Evolutionary conservation across 108 stramenopile genomes (phyloP).

Genomic region (Skeletonema grethae): DNA sequence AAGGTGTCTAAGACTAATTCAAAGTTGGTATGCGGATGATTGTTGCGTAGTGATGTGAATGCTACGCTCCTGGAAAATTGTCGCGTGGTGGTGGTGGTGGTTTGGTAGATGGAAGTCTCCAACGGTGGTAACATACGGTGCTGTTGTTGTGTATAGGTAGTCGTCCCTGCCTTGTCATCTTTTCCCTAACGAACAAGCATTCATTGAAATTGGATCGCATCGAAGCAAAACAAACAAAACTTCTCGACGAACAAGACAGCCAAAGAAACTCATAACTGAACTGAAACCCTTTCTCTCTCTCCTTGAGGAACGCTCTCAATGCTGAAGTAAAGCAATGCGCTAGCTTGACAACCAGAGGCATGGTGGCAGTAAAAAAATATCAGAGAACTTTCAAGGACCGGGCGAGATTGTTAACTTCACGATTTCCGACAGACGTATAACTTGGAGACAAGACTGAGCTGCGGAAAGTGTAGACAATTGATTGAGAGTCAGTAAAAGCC

Average conservation of each 20-base stretch:
- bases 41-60: background rate
- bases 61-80: background rate
- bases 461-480: background rate
- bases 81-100: conserved; percentile 4
- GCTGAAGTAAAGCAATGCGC: background rate
- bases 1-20: background rate
- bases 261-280: background rate
- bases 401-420: background rate
- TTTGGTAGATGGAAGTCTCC: background rate
- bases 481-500: background rate
- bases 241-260: background rate
- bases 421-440: background rate
- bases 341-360: background rate
- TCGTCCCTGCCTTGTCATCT: background rate
- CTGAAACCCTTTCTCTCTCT: conserved; percentile 4
- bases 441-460: background rate
- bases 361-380: background rate
- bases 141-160: background rate
- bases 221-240: background rate
- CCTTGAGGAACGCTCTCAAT: background rate
- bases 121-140: background rate
- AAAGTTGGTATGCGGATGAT: background rate
- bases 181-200: background rate
- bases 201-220: background rate
- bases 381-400: background rate